Conservation (phyloP, 2,329 filamentous ascomycete genomes). For the Aspergillus alliaceus region DNA sequence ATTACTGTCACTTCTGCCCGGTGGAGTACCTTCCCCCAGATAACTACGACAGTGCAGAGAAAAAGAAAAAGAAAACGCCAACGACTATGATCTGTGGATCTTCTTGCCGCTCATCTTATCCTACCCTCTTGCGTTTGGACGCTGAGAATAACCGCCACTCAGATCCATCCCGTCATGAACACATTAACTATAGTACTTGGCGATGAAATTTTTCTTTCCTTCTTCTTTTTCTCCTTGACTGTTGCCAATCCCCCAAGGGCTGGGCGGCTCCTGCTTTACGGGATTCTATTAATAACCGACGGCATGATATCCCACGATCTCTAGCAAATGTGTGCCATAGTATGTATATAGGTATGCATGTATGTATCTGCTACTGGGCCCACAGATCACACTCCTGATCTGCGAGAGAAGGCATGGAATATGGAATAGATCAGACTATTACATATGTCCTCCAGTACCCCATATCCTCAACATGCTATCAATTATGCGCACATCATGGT, state of each 20-base stretch:
- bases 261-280: not conserved
- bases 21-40: constrained; percentile 1
- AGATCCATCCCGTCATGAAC: not conserved
- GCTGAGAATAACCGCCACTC: not conserved
- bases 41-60: not conserved
- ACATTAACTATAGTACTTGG: not conserved
- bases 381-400: not conserved
- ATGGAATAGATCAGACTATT: too few species aligned
- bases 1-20: too few species aligned
- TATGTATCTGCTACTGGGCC: not conserved
- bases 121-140: not conserved
- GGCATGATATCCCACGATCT: not conserved
- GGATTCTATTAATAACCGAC: constrained; percentile 8
- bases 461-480: not conserved
- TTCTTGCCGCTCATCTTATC: not conserved
- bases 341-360: not conserved
- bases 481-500: not conserved
- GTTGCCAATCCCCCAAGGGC: not conserved
- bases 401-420: not conserved
- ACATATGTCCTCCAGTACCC: not conserved
- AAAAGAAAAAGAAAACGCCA: not conserved
- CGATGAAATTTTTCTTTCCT: not conserved
- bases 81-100: not conserved
- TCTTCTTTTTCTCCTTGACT: not conserved
- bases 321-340: too few species aligned